Evolutionary conservation across 2,329 filamentous ascomycete species (phyloP), one percentile per base, ranked within the genome.

Genomic region (Cercospora janseana): DNA sequence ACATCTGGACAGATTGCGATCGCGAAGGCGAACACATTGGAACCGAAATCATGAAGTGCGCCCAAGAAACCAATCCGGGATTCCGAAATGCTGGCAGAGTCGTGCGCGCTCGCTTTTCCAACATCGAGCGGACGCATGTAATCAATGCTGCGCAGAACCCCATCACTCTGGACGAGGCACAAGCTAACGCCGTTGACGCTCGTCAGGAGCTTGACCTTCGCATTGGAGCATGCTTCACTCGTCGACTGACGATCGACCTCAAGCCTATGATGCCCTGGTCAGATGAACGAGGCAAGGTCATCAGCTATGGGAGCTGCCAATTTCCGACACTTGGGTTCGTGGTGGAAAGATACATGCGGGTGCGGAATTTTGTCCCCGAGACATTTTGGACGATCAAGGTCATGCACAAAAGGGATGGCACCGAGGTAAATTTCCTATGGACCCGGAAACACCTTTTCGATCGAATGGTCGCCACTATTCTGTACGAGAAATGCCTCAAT

Each of bases 1-100:
- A 94, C 69, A 96, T 98, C 61, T 98, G 93, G 93, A 98, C 93
- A 0, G 93, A 98, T 77, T 97, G 93, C 70, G 93, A 98, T 75
- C 83, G 91, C 48, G 93, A 98, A 76, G 93, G 93, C 27, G 93
- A 98, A 69, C 87, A 97, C 66, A 98, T 98, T 60, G 93, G 93
- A 5, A 79, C 86, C 29, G 92, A 98, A 68, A 92, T 98, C 54
- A 84, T 89, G 35, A 80, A 87, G 45, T 85, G 92, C 51, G 93
- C 93, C 4, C 75, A 77, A 38, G 82, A 83, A 63, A 85, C 81
- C 7, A 97, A 96, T 57, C 70, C 77, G 7, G 75, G 75, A 1
- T 83, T 98, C 32, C 51, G 27, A 6, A 48, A 64, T n/a, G 56
- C 64, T 6, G 66, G 65, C 9, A 78, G 89, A 54, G 81, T 96